Conservation (phyloP, 331 rosid species). For the Ulmus americana region DNA sequence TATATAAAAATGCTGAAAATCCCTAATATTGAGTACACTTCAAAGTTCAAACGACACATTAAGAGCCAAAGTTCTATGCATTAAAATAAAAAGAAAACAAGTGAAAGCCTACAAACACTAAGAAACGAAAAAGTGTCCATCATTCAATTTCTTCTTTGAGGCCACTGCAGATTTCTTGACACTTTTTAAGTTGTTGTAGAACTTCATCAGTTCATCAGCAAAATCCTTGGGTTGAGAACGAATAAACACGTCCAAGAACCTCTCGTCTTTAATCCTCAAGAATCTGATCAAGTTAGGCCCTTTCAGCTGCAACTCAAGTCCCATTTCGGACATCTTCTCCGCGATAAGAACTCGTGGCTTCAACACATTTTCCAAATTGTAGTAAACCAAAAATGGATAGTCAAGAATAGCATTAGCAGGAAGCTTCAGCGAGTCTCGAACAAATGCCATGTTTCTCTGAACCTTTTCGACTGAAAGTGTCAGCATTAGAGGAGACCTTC, state of each 20-base stretch:
- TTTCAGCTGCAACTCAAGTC: constrained; percentile 19
- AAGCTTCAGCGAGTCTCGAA: constrained; percentile 54
- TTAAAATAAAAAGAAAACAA: neutral
- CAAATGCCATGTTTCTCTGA: constrained; percentile 77
- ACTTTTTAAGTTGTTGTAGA: constrained; percentile 47
- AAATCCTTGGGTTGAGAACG: constrained; percentile 43
- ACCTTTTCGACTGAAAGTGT: constrained; percentile 73
- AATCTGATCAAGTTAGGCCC: constrained; percentile 28
- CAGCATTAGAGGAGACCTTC: constrained; percentile 45
- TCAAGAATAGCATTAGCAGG: constrained; percentile 41
- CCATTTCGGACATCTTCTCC: constrained; percentile 53
- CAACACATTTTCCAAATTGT: constrained; percentile 55
- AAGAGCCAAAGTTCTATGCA: too few species aligned
- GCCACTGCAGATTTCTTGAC: constrained; percentile 57
- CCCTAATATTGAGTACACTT: too few species aligned
- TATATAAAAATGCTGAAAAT: too few species aligned
- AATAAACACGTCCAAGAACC: constrained; percentile 45
- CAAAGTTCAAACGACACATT: too few species aligned
- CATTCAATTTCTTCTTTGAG: constrained; percentile 34
- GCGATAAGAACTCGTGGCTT: constrained; percentile 58
- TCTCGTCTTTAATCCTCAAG: constrained; percentile 68
- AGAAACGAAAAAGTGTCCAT: constrained; percentile 44
- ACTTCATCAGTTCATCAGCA: constrained; percentile 49
- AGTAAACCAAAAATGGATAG: constrained; percentile 47
- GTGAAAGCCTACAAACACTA: neutral